Conservation (phyloP, 768 basidiomycete species). For the Dacryopinax primogenitus region DNA sequence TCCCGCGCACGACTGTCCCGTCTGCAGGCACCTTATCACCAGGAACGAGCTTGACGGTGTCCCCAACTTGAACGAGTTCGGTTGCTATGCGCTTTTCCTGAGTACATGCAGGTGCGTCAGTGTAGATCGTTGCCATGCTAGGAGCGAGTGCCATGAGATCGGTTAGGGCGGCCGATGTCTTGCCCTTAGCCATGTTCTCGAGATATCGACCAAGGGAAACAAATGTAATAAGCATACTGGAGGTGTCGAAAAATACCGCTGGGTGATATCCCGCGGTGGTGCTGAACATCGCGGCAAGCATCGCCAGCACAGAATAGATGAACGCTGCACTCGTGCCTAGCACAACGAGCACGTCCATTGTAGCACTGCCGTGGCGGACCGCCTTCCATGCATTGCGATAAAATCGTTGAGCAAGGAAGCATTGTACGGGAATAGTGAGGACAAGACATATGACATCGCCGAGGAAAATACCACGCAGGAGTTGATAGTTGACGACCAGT, state of each 20-base stretch:
- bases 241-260: constrained; percentile 93
- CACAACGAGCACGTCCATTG: constrained; percentile 97
- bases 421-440: constrained; percentile 84
- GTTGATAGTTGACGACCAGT: constrained; percentile 36
- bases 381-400: constrained; percentile 85
- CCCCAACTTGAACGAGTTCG: constrained; percentile 88
- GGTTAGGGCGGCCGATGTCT: constrained; percentile 89
- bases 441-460: constrained; percentile 64
- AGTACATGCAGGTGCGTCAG: constrained; percentile 64
- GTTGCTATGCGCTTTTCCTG: constrained; percentile 85
- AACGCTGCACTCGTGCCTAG: constrained; percentile 92
- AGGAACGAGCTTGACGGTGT: constrained; percentile 84
- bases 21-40: constrained; percentile 96
- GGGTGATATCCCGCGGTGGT: constrained; percentile 59
- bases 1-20: constrained; percentile 74
- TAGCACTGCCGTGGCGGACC: constrained; percentile 74
- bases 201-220: constrained; percentile 89
- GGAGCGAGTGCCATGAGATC: constrained; percentile 93
- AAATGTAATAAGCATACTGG: constrained; percentile 96
- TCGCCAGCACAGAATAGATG: constrained; percentile 64
- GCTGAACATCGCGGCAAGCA: constrained; percentile 44
- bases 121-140: constrained; percentile 90
- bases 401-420: constrained; percentile 79
- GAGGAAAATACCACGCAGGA: constrained; percentile 61
- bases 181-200: constrained; percentile 94